phyloP scores from a whole-genome alignment of 495 filamentous ascomycete species.

The Aspergillus baeticus region DNA sequence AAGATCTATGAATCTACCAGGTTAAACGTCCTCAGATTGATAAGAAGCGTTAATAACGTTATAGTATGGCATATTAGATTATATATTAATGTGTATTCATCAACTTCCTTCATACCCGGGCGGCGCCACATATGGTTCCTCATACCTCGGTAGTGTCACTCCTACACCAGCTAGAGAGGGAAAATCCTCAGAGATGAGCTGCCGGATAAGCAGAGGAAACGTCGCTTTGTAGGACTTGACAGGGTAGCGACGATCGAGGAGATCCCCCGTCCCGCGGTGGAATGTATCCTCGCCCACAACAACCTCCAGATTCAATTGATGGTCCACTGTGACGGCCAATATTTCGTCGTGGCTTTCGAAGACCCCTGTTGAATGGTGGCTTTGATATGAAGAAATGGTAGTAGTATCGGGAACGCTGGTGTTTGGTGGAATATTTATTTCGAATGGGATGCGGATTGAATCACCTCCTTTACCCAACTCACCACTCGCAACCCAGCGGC shows the following conservation, averaged over 20 bases:
- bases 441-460: not conserved
- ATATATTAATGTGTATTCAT: no score
- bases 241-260: slow-evolving; percentile 10
- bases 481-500: not conserved
- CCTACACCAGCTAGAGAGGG: not conserved
- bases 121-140: no score
- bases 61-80: no score
- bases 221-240: slow-evolving; percentile 3
- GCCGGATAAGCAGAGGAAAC: slow-evolving; percentile 1
- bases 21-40: no score
- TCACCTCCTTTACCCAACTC: not conserved
- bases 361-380: not conserved
- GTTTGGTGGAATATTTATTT: not conserved
- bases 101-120: no score
- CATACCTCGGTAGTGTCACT: not conserved
- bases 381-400: not conserved
- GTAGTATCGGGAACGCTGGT: not conserved
- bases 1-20: no score
- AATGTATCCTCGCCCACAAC: slow-evolving; percentile 16
- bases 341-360: not conserved
- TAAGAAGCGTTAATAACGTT: no score
- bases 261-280: slow-evolving; percentile 2
- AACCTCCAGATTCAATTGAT: slow-evolving; percentile 14
- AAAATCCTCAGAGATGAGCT: not conserved
- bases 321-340: slow-evolving; percentile 2